Base-by-base conservation (phyloP, 495 filamentous ascomycete species). In the Penicillium coprophilum region DNA sequence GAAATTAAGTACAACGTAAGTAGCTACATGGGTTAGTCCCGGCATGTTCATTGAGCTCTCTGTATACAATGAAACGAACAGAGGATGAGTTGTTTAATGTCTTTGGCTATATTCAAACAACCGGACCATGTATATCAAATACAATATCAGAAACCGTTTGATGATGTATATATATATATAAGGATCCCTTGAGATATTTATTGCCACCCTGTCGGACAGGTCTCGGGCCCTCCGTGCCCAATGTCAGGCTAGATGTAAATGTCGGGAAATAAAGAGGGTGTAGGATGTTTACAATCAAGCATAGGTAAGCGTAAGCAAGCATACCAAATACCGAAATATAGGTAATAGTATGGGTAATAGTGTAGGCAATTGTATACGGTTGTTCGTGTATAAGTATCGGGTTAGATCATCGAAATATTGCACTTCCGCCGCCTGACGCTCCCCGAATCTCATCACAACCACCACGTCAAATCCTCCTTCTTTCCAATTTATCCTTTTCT, bases 381-480 rank as follows among this genome's bases (percentile, higher is more conserved):
- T n/a, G 24, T 27, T 27, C 24, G 24, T 41, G 17, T 34, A 34
- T 17, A 50, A 40, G 55, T 60, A 47, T 30, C n/a, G 20, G 45
- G 58, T 64, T 61, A 61, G 56, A 57, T 61, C 62, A 62, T 58
- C 59, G 41, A 55, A 57, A 53, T 59, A 58, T 69, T 76, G 71
- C 74, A 69, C 73, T 70, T 59, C 59, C 61, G 62, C 63, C 62
- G 63, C 68, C 70, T 75, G 55, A 52, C 72, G 68, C 64, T 69
- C 72, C 66, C 72, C 73, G 70, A 67, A 72, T 64, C 58, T 53
- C 60, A 59, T 62, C 67, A 62, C 59, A 59, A 60, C 62, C 53
- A 61, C 67, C 62, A 69, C 69, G 28, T 63, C 51, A 51, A 59
- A 56, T 49, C 61, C 52, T 41, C 65, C 60, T 51, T 50, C 21